These are phyloP conservation scores for Chloromonas sp. DNA, from an alignment of 163 green algal species.

Conservation along the genomic window DNA sequence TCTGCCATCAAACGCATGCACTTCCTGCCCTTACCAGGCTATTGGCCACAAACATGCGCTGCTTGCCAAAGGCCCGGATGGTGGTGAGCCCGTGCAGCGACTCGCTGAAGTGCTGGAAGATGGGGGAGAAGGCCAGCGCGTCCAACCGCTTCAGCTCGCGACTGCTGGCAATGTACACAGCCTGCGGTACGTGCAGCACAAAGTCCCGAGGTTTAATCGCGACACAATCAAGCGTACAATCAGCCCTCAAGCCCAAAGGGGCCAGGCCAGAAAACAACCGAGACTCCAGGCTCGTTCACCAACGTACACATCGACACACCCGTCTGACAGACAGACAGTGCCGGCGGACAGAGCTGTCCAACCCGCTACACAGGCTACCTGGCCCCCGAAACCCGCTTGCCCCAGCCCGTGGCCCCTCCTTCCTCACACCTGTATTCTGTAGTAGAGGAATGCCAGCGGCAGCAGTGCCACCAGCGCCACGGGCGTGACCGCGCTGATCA, in stretches of 20 bases:
- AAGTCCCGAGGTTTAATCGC: not conserved
- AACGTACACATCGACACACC: no score
- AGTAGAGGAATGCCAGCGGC: conserved; percentile 68
- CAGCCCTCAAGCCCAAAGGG: no score
- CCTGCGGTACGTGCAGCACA: conserved; percentile 24
- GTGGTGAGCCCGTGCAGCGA: conserved; percentile 64
- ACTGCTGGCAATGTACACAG: conserved; percentile 72
- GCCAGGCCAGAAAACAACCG: no score
- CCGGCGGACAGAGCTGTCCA: no score
- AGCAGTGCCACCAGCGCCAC: conserved; percentile 55
- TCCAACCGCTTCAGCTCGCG: conserved; percentile 86
- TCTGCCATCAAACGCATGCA: not conserved
- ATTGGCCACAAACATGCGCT: conserved; percentile 42
- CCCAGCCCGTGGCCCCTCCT: no score
- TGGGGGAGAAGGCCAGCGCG: conserved; percentile 70
- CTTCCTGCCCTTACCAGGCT: conserved; percentile 24
- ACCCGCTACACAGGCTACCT: no score
- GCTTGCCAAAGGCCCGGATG: conserved; percentile 69
- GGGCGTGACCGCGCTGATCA: conserved; percentile 64
- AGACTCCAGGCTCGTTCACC: no score
- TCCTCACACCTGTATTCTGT: conserved; percentile 33
- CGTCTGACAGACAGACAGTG: no score
- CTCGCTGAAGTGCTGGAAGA: conserved; percentile 69
- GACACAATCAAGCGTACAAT: no score
- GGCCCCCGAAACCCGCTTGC: no score